Conservation (phyloP, 1,284 basidiomycete species). For the Apiotrichum domesticum region DNA sequence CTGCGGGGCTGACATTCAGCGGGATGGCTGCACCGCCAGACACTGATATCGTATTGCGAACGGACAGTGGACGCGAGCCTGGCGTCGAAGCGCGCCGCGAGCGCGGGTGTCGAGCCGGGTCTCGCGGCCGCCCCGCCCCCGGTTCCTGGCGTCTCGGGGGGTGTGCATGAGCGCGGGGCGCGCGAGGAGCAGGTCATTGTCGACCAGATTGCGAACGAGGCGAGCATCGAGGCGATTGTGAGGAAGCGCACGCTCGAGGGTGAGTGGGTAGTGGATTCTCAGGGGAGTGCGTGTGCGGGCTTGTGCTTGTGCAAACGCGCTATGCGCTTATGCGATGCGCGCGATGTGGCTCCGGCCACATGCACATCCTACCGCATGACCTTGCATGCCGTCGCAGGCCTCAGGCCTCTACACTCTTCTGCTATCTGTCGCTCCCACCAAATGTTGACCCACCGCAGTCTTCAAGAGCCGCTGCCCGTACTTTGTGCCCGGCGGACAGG, state of each 20-base stretch:
- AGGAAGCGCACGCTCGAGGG: conserved; percentile 71
- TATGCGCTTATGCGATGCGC: too few relatives aligned
- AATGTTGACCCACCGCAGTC: conserved; percentile 49
- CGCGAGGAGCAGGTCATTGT: conserved; percentile 72
- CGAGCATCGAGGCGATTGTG: conserved; percentile 71
- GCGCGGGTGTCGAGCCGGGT: conserved; percentile 15
- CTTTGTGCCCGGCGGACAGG: conserved; percentile 65
- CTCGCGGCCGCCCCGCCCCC: conserved; percentile 8
- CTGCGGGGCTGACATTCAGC: conserved; percentile 49
- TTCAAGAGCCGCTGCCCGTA: conserved; percentile 76
- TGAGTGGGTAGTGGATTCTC: conserved; percentile 39
- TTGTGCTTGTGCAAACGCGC: too few relatives aligned
- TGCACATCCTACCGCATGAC: too few relatives aligned
- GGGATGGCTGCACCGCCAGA: conserved; percentile 74
- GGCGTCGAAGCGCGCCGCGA: conserved; percentile 53
- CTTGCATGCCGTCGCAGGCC: too few relatives aligned
- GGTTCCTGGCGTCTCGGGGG: conserved; percentile 14
- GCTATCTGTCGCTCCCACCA: not conserved
- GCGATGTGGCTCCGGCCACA: too few relatives aligned
- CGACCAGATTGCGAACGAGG: conserved; percentile 69
- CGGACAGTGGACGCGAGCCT: conserved; percentile 63
- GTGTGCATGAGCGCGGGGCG: conserved; percentile 53
- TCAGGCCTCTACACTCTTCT: not conserved
- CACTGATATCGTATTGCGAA: conserved; percentile 73
- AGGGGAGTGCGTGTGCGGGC: too few relatives aligned